These are phyloP conservation scores for Strombidium stylifer DNA, from an alignment of 73 alveolate species.

Conservation along the genomic window DNA sequence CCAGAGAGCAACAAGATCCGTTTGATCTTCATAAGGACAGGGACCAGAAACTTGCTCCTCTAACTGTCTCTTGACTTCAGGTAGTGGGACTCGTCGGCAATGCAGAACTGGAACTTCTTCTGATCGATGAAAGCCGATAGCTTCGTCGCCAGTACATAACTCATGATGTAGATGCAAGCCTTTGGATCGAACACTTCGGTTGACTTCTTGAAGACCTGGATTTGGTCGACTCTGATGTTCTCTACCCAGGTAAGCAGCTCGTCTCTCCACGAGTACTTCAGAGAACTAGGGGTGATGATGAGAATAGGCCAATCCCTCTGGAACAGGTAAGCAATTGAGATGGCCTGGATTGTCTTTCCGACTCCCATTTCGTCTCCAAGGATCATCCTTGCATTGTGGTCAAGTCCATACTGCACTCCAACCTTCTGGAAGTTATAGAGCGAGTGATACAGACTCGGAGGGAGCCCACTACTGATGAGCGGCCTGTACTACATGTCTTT, in stretches of 20 bases:
- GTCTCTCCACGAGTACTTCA: slow-evolving; percentile 81
- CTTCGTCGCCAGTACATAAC: slow-evolving; percentile 69
- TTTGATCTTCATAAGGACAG: slow-evolving; percentile 61
- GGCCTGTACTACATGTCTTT: slow-evolving; percentile 12
- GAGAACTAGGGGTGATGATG: slow-evolving; percentile 82
- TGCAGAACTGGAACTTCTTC: slow-evolving; percentile 60
- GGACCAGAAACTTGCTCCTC: background rate
- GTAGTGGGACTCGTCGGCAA: slow-evolving; percentile 53
- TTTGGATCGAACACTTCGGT: slow-evolving; percentile 44
- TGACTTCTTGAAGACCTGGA: slow-evolving; percentile 55
- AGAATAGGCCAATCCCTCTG: slow-evolving; percentile 90
- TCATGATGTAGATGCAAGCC: slow-evolving; percentile 66
- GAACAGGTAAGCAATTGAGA: slow-evolving; percentile 76
- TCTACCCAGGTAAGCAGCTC: slow-evolving; percentile 72
- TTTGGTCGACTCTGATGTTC: slow-evolving; percentile 37
- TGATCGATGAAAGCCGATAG: slow-evolving; percentile 37
- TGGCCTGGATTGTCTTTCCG: slow-evolving; percentile 91
- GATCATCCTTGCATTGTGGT: slow-evolving; percentile 80
- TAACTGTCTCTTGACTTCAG: slow-evolving; percentile 35
- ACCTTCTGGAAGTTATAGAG: slow-evolving; percentile 77
- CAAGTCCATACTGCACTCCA: slow-evolving; percentile 82
- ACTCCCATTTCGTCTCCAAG: slow-evolving; percentile 96
- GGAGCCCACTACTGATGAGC: slow-evolving; percentile 1
- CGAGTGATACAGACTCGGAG: background rate
- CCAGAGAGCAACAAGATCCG: slow-evolving; percentile 81